Conservation (phyloP, 176 grass and related monocot species). For the Thinopyrum elongatum region DNA sequence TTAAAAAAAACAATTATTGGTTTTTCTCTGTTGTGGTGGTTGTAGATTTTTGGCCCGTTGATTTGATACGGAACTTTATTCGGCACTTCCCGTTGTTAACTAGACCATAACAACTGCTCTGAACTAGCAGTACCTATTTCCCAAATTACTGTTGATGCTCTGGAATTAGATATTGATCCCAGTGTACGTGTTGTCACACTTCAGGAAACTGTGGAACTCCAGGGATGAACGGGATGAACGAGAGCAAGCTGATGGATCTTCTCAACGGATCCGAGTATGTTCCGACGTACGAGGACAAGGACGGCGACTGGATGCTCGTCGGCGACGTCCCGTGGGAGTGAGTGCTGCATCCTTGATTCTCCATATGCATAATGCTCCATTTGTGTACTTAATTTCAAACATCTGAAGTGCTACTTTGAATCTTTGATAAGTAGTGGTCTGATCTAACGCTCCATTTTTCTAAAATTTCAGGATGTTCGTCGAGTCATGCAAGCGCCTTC, state of each 20-base stretch:
- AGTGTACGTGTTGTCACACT: neutral
- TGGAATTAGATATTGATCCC: neutral
- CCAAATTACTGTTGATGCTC: neutral
- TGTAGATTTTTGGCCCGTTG: neutral
- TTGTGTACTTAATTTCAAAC: neutral
- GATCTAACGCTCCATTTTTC: no score
- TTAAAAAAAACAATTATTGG: neutral
- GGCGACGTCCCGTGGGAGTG: slow-evolving; percentile 97
- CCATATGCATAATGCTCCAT: neutral
- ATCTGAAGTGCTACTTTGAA: neutral
- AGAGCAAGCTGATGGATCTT: slow-evolving; percentile 67
- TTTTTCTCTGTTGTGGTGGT: neutral
- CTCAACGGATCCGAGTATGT: slow-evolving; percentile 84
- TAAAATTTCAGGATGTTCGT: slow-evolving; percentile 82
- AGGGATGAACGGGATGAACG: slow-evolving; percentile 66
- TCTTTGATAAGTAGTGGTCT: neutral
- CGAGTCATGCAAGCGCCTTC: slow-evolving; percentile 91
- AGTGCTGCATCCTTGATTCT: slow-evolving; percentile 20
- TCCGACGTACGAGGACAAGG: slow-evolving; percentile 92
- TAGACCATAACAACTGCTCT: neutral
- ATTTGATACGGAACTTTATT: neutral
- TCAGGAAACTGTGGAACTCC: slow-evolving; percentile 67
- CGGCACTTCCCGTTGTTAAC: neutral
- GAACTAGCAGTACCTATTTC: neutral
- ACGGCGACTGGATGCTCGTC: slow-evolving; percentile 96